Percentiles rank a stretch among this genome's conserved stretches.
phyloP scores from a whole-genome alignment of 257 asterid genomes.

The Solanum megistacrolobum region DNA sequence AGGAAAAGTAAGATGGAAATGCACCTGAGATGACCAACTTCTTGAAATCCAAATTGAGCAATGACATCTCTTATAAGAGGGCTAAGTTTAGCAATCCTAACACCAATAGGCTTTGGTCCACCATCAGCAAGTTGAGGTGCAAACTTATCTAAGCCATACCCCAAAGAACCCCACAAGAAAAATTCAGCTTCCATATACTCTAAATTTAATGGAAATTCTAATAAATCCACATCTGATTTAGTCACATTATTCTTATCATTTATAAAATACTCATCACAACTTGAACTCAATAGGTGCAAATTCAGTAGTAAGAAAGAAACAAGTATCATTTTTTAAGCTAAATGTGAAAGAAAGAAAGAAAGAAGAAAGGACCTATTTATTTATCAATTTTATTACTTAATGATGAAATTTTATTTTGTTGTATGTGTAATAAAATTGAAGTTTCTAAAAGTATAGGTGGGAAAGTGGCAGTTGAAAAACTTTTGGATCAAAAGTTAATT shows the following conservation, averaged over 20 bases:
- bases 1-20: not conserved
- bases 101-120: constrained; percentile 65
- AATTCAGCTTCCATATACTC: constrained; percentile 83
- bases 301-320: not conserved
- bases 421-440: not conserved
- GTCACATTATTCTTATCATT: constrained; percentile 7
- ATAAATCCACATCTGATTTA: constrained; percentile 28
- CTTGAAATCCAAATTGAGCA: constrained; percentile 74
- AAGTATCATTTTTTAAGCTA: not conserved
- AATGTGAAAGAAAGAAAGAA: not conserved
- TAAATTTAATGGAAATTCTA: constrained; percentile 68
- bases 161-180: constrained; percentile 58
- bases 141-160: constrained; percentile 43
- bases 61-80: constrained; percentile 42
- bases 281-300: not conserved
- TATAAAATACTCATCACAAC: not conserved
- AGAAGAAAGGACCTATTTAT: not conserved
- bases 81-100: constrained; percentile 30
- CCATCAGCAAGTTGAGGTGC: constrained; percentile 47
- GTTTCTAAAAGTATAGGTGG: not conserved
- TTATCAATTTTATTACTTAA: not conserved
- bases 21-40: constrained; percentile 82
- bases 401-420: not conserved
- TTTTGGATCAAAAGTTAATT: not conserved
- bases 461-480: not conserved